Percentiles rank a stretch among this genome's conserved stretches.
Conservation (phyloP, 2,329 filamentous ascomycete genomes). For the Didymella pomorum region DNA sequence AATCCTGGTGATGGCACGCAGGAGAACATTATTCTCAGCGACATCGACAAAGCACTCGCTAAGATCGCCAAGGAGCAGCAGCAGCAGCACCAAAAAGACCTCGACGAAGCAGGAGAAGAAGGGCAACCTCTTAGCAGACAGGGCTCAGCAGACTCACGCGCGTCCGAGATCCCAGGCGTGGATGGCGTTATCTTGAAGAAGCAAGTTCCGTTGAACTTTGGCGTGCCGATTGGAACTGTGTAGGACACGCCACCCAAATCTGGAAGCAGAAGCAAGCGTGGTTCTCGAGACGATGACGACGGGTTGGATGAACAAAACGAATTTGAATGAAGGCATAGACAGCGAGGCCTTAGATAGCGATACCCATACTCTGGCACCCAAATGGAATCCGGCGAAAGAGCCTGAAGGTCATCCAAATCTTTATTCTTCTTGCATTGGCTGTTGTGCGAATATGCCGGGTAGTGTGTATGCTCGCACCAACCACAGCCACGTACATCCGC, state of each 20-base stretch:
- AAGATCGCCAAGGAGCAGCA: slow-evolving; percentile 34
- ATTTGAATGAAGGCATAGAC: slow-evolving; percentile 11
- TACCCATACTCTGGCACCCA: slow-evolving; percentile 6
- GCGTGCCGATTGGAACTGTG: slow-evolving; percentile 44
- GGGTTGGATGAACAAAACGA: neutral
- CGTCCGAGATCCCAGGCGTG: slow-evolving; percentile 33
- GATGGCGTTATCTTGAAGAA: slow-evolving; percentile 49
- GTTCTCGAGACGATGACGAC: neutral
- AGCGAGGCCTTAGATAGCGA: slow-evolving; percentile 13
- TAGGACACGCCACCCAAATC: slow-evolving; percentile 19
- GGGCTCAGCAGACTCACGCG: slow-evolving; percentile 31
- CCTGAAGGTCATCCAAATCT: too few relatives aligned
- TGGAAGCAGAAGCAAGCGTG: slow-evolving; percentile 3
- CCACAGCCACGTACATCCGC: too few relatives aligned
- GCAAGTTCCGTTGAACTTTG: slow-evolving; percentile 44
- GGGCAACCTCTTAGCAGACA: slow-evolving; percentile 33
- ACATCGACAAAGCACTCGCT: slow-evolving; percentile 36
- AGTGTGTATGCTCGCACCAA: too few relatives aligned
- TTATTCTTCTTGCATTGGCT: too few relatives aligned
- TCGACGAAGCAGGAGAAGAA: slow-evolving; percentile 25
- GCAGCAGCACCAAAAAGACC: slow-evolving; percentile 25
- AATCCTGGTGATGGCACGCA: slow-evolving; percentile 42
- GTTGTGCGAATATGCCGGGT: too few relatives aligned
- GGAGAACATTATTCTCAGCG: slow-evolving; percentile 42
- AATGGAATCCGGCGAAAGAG: too few relatives aligned